These are phyloP conservation scores for Lactifluus volemus DNA, from an alignment of 768 basidiomycete species.

Conservation along the genomic window DNA sequence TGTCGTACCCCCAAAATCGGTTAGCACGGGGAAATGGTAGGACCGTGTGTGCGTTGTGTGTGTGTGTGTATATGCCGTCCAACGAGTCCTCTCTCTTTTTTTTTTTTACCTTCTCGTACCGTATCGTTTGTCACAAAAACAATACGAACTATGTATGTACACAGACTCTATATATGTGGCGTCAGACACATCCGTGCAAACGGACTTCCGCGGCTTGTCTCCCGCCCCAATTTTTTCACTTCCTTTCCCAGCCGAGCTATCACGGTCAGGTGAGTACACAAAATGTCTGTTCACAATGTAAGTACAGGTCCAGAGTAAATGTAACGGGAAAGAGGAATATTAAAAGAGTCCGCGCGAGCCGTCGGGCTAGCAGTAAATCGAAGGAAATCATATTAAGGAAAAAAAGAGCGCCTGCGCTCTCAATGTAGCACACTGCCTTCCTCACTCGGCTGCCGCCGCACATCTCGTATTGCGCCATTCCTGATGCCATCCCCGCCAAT, in stretches of 20 bases:
- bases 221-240: background rate
- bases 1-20: constrained; percentile 4
- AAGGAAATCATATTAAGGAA: constrained; percentile 7
- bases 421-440: constrained; percentile 6
- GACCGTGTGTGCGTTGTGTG: background rate
- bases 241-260: constrained; percentile 1
- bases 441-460: constrained; percentile 3
- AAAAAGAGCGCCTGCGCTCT: constrained; percentile 1
- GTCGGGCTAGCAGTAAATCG: constrained; percentile 7
- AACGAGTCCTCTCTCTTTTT: background rate
- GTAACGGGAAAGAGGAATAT: background rate
- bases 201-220: constrained; percentile 3
- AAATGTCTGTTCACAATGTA: constrained; percentile 8
- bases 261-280: constrained; percentile 13
- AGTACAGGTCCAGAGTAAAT: constrained; percentile 13
- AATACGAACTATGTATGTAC: background rate
- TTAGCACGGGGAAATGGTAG: constrained; percentile 1
- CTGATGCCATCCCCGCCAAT: constrained; percentile 3
- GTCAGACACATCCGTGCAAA: background rate
- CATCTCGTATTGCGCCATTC: constrained; percentile 7
- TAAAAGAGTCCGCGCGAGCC: background rate
- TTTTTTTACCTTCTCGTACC: background rate
- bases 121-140: background rate
- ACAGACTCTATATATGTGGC: constrained; percentile 2
- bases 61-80: background rate